Conservation (phyloP, 1,284 basidiomycete genomes). For the Ceratobasidium sp. region DNA sequence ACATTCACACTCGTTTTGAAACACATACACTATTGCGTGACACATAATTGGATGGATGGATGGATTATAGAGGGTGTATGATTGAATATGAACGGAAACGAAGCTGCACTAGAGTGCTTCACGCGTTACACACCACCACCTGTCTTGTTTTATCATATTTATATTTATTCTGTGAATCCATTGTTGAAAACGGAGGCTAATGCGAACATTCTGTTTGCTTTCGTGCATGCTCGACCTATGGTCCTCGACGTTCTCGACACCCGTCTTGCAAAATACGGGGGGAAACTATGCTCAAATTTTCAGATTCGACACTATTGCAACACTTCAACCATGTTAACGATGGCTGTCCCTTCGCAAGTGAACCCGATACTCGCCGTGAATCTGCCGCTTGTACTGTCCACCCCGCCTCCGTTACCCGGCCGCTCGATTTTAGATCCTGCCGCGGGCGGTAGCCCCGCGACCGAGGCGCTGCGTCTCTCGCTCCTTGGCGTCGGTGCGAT, state of each 20-base stretch:
- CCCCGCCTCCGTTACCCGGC: slow-evolving; percentile 51
- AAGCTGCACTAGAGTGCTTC: slow-evolving; percentile 30
- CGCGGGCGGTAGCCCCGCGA: slow-evolving; percentile 55
- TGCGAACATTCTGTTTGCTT: slow-evolving; percentile 43
- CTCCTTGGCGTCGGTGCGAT: slow-evolving; percentile 60
- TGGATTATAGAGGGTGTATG: slow-evolving; percentile 44
- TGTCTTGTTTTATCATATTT: slow-evolving; percentile 40
- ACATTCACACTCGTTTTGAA: slow-evolving; percentile 38
- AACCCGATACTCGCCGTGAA: slow-evolving; percentile 61
- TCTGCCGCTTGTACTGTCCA: slow-evolving; percentile 58
- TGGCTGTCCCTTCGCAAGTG: slow-evolving; percentile 59
- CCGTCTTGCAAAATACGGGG: slow-evolving; percentile 37
- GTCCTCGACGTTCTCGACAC: slow-evolving; percentile 10
- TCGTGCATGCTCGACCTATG: slow-evolving; percentile 21
- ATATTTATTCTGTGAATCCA: slow-evolving; percentile 47
- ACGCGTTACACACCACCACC: slow-evolving; percentile 36
- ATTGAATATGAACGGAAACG: slow-evolving; percentile 44
- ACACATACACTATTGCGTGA: slow-evolving; percentile 41
- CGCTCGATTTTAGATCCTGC: slow-evolving; percentile 30
- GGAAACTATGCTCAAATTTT: slow-evolving; percentile 39
- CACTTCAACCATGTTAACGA: slow-evolving; percentile 57
- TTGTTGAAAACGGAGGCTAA: slow-evolving; percentile 46
- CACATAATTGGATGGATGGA: slow-evolving; percentile 45
- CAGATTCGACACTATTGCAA: slow-evolving; percentile 52
- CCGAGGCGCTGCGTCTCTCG: slow-evolving; percentile 58